phyloP scores from a whole-genome alignment of 2,329 filamentous ascomycete species.

The Claviceps quebecensis region DNA sequence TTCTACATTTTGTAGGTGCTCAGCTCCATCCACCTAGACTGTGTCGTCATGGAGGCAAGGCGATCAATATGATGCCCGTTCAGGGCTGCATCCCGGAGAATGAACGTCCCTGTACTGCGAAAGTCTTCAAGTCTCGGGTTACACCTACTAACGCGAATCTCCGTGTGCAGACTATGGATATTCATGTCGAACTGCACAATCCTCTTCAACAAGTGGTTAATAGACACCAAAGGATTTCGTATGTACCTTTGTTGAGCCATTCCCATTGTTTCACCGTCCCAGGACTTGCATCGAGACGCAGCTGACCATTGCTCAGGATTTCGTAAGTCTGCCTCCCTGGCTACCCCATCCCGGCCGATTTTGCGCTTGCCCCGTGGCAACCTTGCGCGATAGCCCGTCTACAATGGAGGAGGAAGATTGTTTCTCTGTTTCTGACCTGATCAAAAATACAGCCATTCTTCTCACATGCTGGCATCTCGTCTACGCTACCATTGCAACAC shows the following conservation, averaged over 20 bases:
- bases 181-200: conserved; percentile 74
- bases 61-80: background rate
- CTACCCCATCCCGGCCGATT: background rate
- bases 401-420: background rate
- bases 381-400: too few species aligned
- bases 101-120: background rate
- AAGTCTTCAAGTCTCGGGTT: background rate
- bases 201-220: conserved; percentile 84
- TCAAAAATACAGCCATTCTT: conserved; percentile 32
- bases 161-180: conserved; percentile 52
- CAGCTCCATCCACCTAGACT: background rate
- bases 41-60: background rate
- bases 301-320: background rate
- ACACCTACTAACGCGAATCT: background rate
- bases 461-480: conserved; percentile 55
- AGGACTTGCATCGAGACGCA: background rate
- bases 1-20: conserved; percentile 18
- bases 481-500: conserved; percentile 52
- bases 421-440: background rate
- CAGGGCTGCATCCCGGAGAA: too few species aligned
- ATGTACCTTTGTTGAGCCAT: conserved; percentile 3
- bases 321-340: conserved; percentile 1
- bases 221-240: conserved; percentile 32
- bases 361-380: background rate
- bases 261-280: background rate